Conservation (phyloP, 1,139 yeast genomes). For the Yamadazyma atmosphaerica region DNA sequence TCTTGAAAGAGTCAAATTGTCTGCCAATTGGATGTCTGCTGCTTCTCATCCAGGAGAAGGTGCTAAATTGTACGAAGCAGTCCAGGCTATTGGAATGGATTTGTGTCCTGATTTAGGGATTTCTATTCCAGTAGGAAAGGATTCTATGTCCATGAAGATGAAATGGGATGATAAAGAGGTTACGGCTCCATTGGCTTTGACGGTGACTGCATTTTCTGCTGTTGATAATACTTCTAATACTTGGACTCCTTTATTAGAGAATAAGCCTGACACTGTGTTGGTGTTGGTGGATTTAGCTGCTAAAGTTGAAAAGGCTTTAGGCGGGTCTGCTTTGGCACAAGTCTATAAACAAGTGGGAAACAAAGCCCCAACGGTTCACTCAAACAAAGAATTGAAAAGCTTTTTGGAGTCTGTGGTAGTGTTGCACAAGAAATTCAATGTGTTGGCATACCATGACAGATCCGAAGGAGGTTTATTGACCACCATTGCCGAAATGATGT, state of each 20-base stretch:
- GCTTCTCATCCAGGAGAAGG: slow-evolving; percentile 97
- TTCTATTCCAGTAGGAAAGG: slow-evolving; percentile 97
- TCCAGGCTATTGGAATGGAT: slow-evolving; percentile 92
- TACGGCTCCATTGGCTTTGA: slow-evolving; percentile 91
- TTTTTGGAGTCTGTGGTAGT: slow-evolving; percentile 69
- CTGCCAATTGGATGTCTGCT: slow-evolving; percentile 99
- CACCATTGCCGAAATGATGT: slow-evolving; percentile 91
- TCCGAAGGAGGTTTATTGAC: slow-evolving; percentile 96
- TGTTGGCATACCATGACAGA: slow-evolving; percentile 91
- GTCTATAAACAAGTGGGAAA: slow-evolving; percentile 87
- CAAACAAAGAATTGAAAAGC: slow-evolving; percentile 58
- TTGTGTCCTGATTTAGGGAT: slow-evolving; percentile 92
- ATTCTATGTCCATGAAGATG: slow-evolving; percentile 99
- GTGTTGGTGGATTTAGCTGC: slow-evolving; percentile 82
- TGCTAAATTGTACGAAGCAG: slow-evolving; percentile 92
- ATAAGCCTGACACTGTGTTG: slow-evolving; percentile 56
- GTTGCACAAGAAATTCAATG: slow-evolving; percentile 67
- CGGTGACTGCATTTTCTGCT: slow-evolving; percentile 88
- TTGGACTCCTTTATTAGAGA: slow-evolving; percentile 87
- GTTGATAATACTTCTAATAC: slow-evolving; percentile 83
- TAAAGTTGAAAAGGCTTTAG: slow-evolving; percentile 59
- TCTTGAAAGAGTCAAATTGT: slow-evolving; percentile 74
- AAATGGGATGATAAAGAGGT: slow-evolving; percentile 94
- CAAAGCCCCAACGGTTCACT: slow-evolving; percentile 80
- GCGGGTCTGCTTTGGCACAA: slow-evolving; percentile 95